Evolutionary conservation across 2,329 filamentous ascomycete species (phyloP).

Genomic region (Dactylellina drechsleri): DNA sequence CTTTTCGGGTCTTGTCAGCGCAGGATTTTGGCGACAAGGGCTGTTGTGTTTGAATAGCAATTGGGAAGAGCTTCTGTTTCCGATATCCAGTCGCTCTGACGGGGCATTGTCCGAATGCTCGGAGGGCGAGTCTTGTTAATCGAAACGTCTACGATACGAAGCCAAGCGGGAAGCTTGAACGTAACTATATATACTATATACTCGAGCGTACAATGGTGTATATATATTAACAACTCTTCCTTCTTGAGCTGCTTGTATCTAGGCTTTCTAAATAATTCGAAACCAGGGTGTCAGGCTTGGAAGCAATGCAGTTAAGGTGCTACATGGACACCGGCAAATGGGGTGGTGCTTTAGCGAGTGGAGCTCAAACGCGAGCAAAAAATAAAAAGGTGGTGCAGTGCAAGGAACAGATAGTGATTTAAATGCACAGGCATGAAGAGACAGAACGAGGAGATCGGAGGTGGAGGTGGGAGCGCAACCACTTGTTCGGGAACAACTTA

Average conservation of each 20-base stretch:
- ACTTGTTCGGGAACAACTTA: constrained; percentile 41
- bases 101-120: constrained; percentile 52
- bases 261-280: constrained; percentile 4
- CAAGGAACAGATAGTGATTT: constrained; percentile 16
- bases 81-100: constrained; percentile 38
- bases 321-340: constrained; percentile 43
- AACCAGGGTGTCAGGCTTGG: constrained; percentile 40
- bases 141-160: constrained; percentile 34
- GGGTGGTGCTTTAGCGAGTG: constrained; percentile 50
- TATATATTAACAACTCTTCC: constrained; percentile 37
- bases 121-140: constrained; percentile 19
- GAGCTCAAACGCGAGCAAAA: constrained; percentile 36
- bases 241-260: constrained; percentile 15
- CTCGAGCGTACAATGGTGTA: constrained; percentile 34
- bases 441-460: constrained; percentile 46
- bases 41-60: constrained; percentile 5
- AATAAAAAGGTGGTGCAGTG: constrained; percentile 15
- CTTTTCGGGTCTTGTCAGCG: constrained; percentile 15
- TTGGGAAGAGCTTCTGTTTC: constrained; percentile 44
- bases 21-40: constrained; percentile 15
- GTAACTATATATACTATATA: constrained; percentile 44
- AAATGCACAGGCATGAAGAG: constrained; percentile 17
- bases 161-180: constrained; percentile 37
- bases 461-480: constrained; percentile 23
- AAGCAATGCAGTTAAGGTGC: constrained; percentile 17